Evolutionary conservation across 1,284 basidiomycete species (phyloP).

Genomic region (Malassezia caprae): DNA sequence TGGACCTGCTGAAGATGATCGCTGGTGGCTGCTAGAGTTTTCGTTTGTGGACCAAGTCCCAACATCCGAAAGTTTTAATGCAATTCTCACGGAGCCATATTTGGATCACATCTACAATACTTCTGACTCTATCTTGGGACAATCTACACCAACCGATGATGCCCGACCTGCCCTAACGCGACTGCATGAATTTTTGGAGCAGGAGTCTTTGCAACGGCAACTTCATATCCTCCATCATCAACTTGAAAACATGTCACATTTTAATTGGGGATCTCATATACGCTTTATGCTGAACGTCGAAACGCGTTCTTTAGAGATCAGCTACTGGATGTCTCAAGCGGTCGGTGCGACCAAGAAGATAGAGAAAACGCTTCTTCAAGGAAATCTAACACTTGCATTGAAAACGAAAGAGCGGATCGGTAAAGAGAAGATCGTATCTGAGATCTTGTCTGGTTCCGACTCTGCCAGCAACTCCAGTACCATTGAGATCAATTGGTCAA

Average conservation of each 20-base stretch:
- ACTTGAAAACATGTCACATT: constrained; percentile 25
- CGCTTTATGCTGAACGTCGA: constrained; percentile 18
- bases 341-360: neutral
- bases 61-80: constrained; percentile 1
- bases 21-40: constrained; percentile 42
- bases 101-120: neutral
- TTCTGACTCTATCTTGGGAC: constrained; percentile 5
- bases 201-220: constrained; percentile 39
- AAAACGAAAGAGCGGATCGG: neutral
- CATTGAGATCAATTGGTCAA: constrained; percentile 10
- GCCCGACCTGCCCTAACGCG: constrained; percentile 10
- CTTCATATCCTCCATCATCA: constrained; percentile 41
- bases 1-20: constrained; percentile 52
- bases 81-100: constrained; percentile 1
- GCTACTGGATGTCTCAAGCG: constrained; percentile 23
- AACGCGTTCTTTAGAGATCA: constrained; percentile 21
- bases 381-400: constrained; percentile 1
- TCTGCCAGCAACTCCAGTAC: neutral
- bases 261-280: constrained; percentile 34
- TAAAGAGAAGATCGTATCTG: neutral
- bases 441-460: neutral
- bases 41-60: constrained; percentile 19
- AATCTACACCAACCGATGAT: neutral
- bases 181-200: constrained; percentile 34
- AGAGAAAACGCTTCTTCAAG: neutral